phyloP scores from a whole-genome alignment of 1,284 basidiomycete species.

The Phylloboletellus chloephorus region DNA sequence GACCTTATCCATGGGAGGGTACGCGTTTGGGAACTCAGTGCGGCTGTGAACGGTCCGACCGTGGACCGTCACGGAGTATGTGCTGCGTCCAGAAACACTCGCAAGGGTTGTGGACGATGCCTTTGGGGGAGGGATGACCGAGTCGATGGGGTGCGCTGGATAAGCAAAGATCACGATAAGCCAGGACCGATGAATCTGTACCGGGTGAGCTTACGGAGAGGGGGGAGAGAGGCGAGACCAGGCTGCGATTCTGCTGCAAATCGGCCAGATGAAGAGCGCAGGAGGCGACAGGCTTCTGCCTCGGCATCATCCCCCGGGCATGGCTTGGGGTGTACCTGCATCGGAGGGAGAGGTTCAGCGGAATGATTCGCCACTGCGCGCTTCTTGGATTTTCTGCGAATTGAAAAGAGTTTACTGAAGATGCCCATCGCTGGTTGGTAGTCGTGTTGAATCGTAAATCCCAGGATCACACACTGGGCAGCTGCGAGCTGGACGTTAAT shows the following conservation, averaged over 20 bases:
- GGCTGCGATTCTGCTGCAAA: constrained; percentile 51
- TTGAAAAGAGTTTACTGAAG: constrained; percentile 64
- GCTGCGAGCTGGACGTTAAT: constrained; percentile 20
- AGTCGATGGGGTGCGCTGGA: constrained; percentile 63
- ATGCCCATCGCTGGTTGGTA: constrained; percentile 50
- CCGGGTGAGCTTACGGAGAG: constrained; percentile 52
- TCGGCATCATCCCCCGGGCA: constrained; percentile 42
- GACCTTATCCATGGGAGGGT: constrained; percentile 35
- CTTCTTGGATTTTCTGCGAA: constrained; percentile 56
- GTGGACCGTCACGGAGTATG: constrained; percentile 66
- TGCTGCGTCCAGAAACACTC: constrained; percentile 50
- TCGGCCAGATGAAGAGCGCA: constrained; percentile 67
- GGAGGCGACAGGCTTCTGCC: constrained; percentile 55
- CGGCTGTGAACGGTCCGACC: constrained; percentile 54
- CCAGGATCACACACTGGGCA: constrained; percentile 3
- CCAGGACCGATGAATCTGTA: not conserved
- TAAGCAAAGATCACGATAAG: not conserved
- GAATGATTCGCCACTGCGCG: constrained; percentile 23
- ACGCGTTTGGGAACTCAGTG: constrained; percentile 61
- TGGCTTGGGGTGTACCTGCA: constrained; percentile 16
- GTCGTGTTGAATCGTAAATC: constrained; percentile 28
- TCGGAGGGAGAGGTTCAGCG: constrained; percentile 7
- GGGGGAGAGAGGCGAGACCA: constrained; percentile 54
- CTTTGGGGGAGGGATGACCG: constrained; percentile 43
- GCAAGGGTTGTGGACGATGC: constrained; percentile 45